These are phyloP conservation scores for Hypoxylon sp. DNA, from an alignment of 2,329 filamentous ascomycete species.

Conservation along the genomic window DNA sequence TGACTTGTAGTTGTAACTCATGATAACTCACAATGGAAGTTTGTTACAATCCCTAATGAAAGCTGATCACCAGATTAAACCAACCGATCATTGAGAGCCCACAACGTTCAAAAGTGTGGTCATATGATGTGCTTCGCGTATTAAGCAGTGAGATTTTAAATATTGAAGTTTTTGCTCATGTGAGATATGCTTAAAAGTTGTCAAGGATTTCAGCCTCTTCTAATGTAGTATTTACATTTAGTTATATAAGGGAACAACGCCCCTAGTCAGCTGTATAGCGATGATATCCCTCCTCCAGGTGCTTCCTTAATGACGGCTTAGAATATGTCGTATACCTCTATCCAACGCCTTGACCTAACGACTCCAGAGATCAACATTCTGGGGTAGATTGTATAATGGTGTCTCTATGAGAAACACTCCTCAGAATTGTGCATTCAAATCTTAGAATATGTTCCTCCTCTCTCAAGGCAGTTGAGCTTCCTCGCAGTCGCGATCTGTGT, in stretches of 20 bases:
- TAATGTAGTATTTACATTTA: conserved; percentile 25
- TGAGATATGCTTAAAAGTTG: neutral
- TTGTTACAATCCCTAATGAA: neutral
- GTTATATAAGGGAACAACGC: conserved; percentile 27
- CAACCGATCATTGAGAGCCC: neutral
- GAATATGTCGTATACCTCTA: conserved; percentile 6
- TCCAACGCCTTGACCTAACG: conserved; percentile 29
- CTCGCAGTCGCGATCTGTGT: conserved; percentile 75
- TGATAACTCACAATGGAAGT: conserved; percentile 1
- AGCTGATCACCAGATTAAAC: neutral
- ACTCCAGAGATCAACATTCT: neutral
- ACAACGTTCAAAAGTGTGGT: neutral
- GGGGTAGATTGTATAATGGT: conserved; percentile 5
- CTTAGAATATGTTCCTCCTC: conserved; percentile 53
- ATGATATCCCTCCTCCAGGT: conserved; percentile 1
- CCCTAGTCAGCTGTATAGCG: conserved; percentile 19
- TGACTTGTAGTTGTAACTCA: neutral
- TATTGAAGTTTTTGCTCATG: neutral
- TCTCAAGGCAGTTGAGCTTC: conserved; percentile 73
- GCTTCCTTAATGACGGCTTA: conserved; percentile 1
- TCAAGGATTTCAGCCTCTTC: neutral
- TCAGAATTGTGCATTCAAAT: conserved; percentile 23
- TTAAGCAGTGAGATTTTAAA: neutral
- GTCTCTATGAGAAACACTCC: neutral
- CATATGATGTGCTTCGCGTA: conserved; percentile 13